Evolutionary conservation across 768 basidiomycete genomes (phyloP).

Genomic region (Asterophora parasitica): DNA sequence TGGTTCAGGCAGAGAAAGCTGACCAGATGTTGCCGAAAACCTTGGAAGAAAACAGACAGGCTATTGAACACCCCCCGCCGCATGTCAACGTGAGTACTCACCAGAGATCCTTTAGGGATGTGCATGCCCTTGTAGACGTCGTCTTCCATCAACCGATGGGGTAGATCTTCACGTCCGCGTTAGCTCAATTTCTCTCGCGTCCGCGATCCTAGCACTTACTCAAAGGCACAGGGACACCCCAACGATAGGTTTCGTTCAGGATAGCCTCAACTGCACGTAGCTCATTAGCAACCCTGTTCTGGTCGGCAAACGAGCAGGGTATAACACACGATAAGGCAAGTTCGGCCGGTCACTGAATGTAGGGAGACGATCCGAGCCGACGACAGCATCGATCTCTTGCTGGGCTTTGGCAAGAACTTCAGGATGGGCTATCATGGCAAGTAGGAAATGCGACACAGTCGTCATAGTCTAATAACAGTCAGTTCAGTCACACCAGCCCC

Average conservation of each 20-base stretch:
- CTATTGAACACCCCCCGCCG: slow-evolving; percentile 3
- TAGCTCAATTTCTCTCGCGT: slow-evolving; percentile 1
- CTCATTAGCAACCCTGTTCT: neutral
- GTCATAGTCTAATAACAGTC: slow-evolving; percentile 44
- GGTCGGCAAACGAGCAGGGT: neutral
- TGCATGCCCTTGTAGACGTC: slow-evolving; percentile 55
- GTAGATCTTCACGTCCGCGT: slow-evolving; percentile 39
- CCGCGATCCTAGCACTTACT: slow-evolving; percentile 30
- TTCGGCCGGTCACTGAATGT: slow-evolving; percentile 48
- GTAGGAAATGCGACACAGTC: slow-evolving; percentile 52
- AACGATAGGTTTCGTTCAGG: slow-evolving; percentile 51
- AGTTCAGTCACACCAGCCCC: slow-evolving; percentile 1
- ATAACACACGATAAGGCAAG: slow-evolving; percentile 47
- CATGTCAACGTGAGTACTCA: slow-evolving; percentile 21
- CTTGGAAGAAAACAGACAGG: slow-evolving; percentile 10
- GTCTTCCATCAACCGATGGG: slow-evolving; percentile 61
- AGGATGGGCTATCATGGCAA: slow-evolving; percentile 63
- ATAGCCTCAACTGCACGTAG: slow-evolving; percentile 40
- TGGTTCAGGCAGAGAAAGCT: slow-evolving; percentile 1
- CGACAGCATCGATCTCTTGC: slow-evolving; percentile 57
- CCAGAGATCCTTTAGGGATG: slow-evolving; percentile 61
- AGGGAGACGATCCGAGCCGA: slow-evolving; percentile 55
- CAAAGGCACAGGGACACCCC: slow-evolving; percentile 54
- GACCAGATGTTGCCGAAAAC: slow-evolving; percentile 64
- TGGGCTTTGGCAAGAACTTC: slow-evolving; percentile 54